phyloP scores from a whole-genome alignment of 345 rosid genomes.

The Fremontodendron californicum region DNA sequence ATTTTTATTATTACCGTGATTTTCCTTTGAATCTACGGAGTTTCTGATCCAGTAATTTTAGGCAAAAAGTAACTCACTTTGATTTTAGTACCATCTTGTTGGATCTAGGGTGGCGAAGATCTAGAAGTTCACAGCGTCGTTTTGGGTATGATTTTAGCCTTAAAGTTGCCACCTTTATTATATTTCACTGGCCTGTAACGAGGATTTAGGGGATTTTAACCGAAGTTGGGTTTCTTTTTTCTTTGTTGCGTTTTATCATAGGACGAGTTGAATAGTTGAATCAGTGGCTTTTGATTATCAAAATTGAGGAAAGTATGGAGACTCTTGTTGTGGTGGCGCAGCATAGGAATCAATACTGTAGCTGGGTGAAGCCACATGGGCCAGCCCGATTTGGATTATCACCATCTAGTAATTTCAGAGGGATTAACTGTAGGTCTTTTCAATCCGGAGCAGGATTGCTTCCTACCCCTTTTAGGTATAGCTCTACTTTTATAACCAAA shows the following conservation, averaged over 20 bases:
- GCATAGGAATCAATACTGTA: constrained; percentile 58
- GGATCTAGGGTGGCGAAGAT: constrained; percentile 38
- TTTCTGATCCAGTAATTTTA: constrained; percentile 2
- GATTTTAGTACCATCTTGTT: constrained; percentile 20
- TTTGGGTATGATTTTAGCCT: not conserved
- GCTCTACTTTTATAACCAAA: constrained; percentile 32
- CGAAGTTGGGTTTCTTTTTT: not conserved
- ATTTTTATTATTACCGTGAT: not conserved
- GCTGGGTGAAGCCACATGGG: constrained; percentile 37
- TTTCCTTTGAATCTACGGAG: constrained; percentile 15
- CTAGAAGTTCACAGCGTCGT: not conserved
- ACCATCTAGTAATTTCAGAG: constrained; percentile 53
- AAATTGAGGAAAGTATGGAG: constrained; percentile 46
- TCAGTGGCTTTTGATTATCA: constrained; percentile 20
- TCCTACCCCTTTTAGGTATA: constrained; percentile 50
- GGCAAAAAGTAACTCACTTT: not conserved
- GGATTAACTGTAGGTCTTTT: constrained; percentile 68
- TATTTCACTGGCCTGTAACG: not conserved
- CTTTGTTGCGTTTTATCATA: not conserved
- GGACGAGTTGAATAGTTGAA: constrained; percentile 10
- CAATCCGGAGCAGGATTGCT: constrained; percentile 72
- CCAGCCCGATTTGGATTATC: constrained; percentile 46
- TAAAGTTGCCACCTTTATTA: constrained; percentile 22
- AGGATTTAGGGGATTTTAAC: constrained; percentile 16
- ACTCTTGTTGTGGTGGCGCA: constrained; percentile 66